Base-by-base conservation (phyloP, 78 protist genomes). In the Planoprotostelium fungivorum region DNA sequence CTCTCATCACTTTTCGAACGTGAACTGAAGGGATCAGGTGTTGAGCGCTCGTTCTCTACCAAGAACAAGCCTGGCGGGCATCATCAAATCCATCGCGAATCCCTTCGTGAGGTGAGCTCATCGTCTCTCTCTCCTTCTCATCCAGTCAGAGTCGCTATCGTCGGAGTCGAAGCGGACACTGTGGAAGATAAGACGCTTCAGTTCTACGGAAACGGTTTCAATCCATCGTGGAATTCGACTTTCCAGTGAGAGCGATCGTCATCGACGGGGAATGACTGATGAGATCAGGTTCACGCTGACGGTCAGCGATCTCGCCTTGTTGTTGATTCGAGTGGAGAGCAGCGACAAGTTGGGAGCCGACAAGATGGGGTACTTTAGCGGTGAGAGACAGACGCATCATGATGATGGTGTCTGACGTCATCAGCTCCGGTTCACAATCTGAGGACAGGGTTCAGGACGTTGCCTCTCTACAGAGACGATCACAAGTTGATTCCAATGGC, bases 21-120 rank as follows among this genome's bases (percentile, higher is more conserved):
- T n/a, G n/a, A n/a, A n/a, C n/a, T n/a, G n/a, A n/a, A n/a, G n/a
- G n/a, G n/a, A n/a, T n/a, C 16, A 38, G 1, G 91, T 93, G 28
- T 36, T 90, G 29, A 88, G 92, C 87, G 95, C 90, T 1, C 34
- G 95, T 35, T 91, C 88, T 88, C 63, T 93, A 16, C 95, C 95
- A 86, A 89, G 89, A 83, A n/a, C n/a, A n/a, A n/a, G n/a, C n/a
- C 87, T 88, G 35, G 86, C 91, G 0, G 89, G 90, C 37, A 37
- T 92, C n/a, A 73, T 89, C 0, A 85, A 63, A 37, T 51, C 73
- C 5, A 51, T 51, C 16, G 31, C 73, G 31, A 51, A 16, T 16
- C 73, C 73, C 5, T 51, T 25, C 16, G 73, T 51, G 31, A 51
- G 93, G 94, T 88, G 95, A 93, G 29, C 88, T 93, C 0, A 89